Evolutionary conservation across 2,329 filamentous ascomycete species (phyloP).

Genomic region (Rhynchosporium agropyri): DNA sequence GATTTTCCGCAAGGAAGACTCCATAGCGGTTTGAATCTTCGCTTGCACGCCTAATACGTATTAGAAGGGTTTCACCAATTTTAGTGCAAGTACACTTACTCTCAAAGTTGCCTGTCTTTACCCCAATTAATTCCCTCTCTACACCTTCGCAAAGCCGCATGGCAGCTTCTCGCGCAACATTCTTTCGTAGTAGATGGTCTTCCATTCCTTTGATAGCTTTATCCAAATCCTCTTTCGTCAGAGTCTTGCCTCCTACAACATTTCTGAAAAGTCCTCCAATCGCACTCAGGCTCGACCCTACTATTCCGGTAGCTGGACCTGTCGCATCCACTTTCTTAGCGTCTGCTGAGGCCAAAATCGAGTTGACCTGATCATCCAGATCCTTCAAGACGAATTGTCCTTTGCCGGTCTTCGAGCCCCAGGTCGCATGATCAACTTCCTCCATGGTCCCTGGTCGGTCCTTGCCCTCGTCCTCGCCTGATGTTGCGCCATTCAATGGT

Average conservation of each 20-base stretch:
- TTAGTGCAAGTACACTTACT: constrained; percentile 47
- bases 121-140: constrained; percentile 83
- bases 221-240: constrained; percentile 85
- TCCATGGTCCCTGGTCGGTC: constrained; percentile 66
- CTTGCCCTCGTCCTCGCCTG: constrained; percentile 54
- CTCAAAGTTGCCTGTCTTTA: constrained; percentile 91
- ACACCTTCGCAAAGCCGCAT: constrained; percentile 89
- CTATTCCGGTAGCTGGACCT: constrained; percentile 60
- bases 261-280: constrained; percentile 91
- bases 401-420: constrained; percentile 82
- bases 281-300: constrained; percentile 78
- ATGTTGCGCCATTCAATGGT: constrained; percentile 53
- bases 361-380: constrained; percentile 88
- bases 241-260: constrained; percentile 88
- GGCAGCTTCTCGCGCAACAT: constrained; percentile 92
- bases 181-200: constrained; percentile 91
- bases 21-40: constrained; percentile 83
- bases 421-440: constrained; percentile 74
- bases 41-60: constrained; percentile 65
- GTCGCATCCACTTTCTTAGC: constrained; percentile 56
- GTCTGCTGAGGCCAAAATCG: constrained; percentile 81
- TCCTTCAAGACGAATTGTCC: constrained; percentile 95
- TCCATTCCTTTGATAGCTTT: constrained; percentile 97
- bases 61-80: constrained; percentile 27
- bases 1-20: constrained; percentile 90